Evolutionary conservation across 306 rosid species (phyloP), one percentile per base, ranked within the genome.

Genomic region (Alnus glutinosa): DNA sequence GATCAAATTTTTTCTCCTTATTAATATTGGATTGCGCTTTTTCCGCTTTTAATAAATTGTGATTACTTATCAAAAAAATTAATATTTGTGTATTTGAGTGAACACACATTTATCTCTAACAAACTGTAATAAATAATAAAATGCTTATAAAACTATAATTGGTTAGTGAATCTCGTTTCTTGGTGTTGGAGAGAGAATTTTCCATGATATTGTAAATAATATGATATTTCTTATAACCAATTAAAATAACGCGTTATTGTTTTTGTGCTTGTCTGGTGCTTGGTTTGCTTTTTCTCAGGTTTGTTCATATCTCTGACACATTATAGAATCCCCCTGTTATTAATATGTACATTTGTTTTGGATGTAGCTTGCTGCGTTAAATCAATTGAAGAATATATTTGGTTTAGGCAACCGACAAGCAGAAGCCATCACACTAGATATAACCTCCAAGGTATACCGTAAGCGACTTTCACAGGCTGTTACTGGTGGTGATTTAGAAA

Each of bases 371-470:
- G 82, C 92, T 42, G 90, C 89, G 2, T 77, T 95, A 80, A 91
- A 87, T 86, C 98, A 95, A 82, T 79, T 95, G 71, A 89, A 90
- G 79, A 95, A 95, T 86, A 91, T 93, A 88, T 93, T 95, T 89
- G 98, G 98, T 62, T 79, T 95, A 71, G 98, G 98, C 63, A 95
- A 90, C 75, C 96, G 97, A 61, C 98, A 95, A 86, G 88, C 98
- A 79, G 98, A 93, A 82, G 79, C 89, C 77, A 84, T 95, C 80
- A 83, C 85, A 54, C 89, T 89, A 48, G 99, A 93, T 74, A 84
- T 89, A 76, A 91, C 97, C 30, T 86, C 91, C 6, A 93, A 93
- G 89, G 92, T 71, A 42, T 95, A 95, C 79, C 98, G 98, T 34
- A 95, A 87, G 74, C 89, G 85, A 44, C 98, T 95, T 88, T 71